Conservation (phyloP, 2,329 filamentous ascomycete genomes). For the Thielaviopsis populi region DNA sequence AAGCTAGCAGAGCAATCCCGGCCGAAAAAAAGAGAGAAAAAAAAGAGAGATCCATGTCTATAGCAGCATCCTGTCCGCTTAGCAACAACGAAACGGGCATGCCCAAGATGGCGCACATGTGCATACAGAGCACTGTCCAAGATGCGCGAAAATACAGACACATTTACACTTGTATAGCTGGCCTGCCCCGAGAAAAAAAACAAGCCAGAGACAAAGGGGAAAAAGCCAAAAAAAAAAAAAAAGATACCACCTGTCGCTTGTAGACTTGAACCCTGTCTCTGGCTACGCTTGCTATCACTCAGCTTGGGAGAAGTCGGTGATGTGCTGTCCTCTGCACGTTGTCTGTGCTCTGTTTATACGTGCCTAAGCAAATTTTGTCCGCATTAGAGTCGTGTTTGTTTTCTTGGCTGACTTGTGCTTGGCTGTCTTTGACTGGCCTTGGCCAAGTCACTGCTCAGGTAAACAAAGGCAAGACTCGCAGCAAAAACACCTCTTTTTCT, state of each 20-base stretch:
- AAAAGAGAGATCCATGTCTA: neutral
- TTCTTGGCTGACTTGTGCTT: neutral
- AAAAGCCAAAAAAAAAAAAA: neutral
- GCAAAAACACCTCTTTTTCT: neutral
- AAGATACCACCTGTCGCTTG: neutral
- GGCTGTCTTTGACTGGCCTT: neutral
- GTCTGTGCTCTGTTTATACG: neutral
- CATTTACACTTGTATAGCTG: neutral
- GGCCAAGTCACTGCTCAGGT: neutral
- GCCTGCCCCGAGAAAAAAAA: neutral
- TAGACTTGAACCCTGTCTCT: neutral
- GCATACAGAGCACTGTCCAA: neutral
- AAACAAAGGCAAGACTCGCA: neutral
- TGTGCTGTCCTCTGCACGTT: neutral
- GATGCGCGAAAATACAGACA: conserved; percentile 2
- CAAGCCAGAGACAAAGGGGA: too few species aligned
- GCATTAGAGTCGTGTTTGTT: neutral
- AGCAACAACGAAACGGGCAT: neutral
- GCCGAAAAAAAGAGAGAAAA: conserved; percentile 2
- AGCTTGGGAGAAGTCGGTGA: neutral
- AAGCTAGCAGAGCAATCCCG: conserved; percentile 3
- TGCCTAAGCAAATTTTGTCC: too few species aligned
- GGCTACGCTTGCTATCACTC: neutral
- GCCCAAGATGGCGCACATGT: conserved; percentile 1
- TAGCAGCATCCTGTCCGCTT: neutral